Percentiles rank a stretch among this genome's conserved stretches.
phyloP scores from a whole-genome alignment of 352 stramenopile species.

The Pythium folliculosum region DNA sequence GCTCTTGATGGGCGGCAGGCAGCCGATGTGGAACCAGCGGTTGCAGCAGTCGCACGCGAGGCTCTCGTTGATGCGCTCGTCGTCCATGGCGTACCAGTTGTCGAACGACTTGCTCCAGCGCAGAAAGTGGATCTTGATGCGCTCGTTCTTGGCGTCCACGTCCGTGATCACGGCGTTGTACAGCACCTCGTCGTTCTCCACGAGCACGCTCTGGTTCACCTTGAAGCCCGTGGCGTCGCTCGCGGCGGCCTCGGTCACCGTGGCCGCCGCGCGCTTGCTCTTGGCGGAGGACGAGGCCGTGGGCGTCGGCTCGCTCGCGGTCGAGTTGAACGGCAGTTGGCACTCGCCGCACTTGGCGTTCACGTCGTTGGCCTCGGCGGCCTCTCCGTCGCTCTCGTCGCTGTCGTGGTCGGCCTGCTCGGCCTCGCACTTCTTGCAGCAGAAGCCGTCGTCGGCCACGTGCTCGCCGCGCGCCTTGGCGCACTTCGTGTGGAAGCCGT shows the following conservation, averaged over 20 bases:
- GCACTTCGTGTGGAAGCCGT: conserved; percentile 79
- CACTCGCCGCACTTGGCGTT: conserved; percentile 72
- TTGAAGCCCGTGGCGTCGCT: conserved; percentile 49
- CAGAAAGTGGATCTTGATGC: conserved; percentile 88
- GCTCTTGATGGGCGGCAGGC: conserved; percentile 83
- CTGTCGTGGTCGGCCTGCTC: conserved; percentile 64
- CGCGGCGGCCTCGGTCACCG: conserved; percentile 19
- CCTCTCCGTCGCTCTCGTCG: conserved; percentile 45
- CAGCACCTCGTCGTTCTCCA: conserved; percentile 85
- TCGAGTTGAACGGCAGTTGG: conserved; percentile 51
- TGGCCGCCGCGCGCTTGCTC: conserved; percentile 6
- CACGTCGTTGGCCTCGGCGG: conserved; percentile 47
- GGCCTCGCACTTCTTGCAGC: conserved; percentile 68
- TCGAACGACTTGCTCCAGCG: conserved; percentile 89
- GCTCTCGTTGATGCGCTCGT: conserved; percentile 88
- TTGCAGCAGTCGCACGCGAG: conserved; percentile 90
- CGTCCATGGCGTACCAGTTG: conserved; percentile 89
- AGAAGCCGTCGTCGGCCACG: conserved; percentile 55
- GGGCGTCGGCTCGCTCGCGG: conserved; percentile 16
- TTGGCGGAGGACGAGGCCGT: not conserved
- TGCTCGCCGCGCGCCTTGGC: conserved; percentile 54
- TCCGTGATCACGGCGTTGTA: conserved; percentile 88
- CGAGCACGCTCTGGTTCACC: conserved; percentile 82
- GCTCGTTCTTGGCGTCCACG: conserved; percentile 67
- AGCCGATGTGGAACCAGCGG: conserved; percentile 88